Evolutionary conservation across 805 yeast genomes (phyloP).

Genomic region (Yarrowia sp.): DNA sequence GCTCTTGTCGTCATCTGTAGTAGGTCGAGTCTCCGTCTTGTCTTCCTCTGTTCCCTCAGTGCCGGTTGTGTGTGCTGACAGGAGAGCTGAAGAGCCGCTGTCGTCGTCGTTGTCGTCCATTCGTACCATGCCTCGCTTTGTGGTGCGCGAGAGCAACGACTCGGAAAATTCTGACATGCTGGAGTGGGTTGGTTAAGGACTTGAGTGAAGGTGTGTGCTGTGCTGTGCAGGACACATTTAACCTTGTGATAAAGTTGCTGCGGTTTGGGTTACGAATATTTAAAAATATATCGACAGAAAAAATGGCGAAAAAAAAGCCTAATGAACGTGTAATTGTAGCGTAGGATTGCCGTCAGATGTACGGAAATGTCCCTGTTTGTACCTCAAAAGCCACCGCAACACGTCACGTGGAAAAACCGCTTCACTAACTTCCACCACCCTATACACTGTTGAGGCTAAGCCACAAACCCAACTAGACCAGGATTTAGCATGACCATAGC

Average conservation of each 20-base stretch:
- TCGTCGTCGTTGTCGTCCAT: conserved; percentile 26
- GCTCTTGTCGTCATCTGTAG: conserved; percentile 1
- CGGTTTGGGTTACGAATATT: conserved; percentile 21
- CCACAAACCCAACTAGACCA: conserved; percentile 7
- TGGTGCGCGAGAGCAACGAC: conserved; percentile 22
- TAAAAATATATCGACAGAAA: neutral
- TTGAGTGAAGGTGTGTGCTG: neutral
- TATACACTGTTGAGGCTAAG: conserved; percentile 1
- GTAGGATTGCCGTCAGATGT: too few species aligned
- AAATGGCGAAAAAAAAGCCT: neutral
- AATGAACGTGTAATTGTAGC: neutral
- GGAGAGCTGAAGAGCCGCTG: conserved; percentile 15
- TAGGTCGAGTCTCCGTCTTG: neutral
- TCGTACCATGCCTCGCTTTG: conserved; percentile 23
- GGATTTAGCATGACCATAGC: conserved; percentile 3
- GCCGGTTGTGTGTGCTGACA: conserved; percentile 18
- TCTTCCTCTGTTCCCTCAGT: conserved; percentile 13
- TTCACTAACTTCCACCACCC: too few species aligned
- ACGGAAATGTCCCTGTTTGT: too few species aligned
- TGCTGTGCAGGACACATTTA: conserved; percentile 14
- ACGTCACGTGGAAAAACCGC: too few species aligned
- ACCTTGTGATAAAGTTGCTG: conserved; percentile 19
- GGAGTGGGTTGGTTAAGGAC: neutral
- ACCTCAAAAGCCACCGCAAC: too few species aligned
- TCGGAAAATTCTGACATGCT: conserved; percentile 24